Base-by-base conservation (phyloP, 805 yeast genomes). In the Kuraishia piskuri region DNA sequence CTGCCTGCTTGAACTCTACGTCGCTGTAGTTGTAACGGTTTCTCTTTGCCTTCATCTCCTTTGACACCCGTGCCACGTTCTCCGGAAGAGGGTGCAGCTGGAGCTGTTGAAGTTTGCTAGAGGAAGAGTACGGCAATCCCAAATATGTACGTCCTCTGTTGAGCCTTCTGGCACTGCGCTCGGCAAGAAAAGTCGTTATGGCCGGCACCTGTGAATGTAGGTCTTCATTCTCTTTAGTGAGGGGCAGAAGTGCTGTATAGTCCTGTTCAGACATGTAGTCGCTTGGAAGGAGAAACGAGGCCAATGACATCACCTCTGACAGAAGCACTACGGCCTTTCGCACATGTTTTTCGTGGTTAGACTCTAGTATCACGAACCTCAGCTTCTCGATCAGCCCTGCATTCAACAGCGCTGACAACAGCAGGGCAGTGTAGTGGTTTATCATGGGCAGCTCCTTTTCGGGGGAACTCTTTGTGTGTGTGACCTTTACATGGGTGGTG, bases 371-470 rank as follows among this genome's bases (percentile, higher is more conserved):
- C 62, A 54, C 58, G 62, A n/a, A 82, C 63, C 2, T 64, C 58
- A 89, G 66, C 5, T 73, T 69, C 1, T 76, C 76, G 1, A 79
- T 68, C 0, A 91, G 68, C 2, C 78, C 81, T 58, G 86, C 76
- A 21, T 76, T 69, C 37, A 86, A 63, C n/a, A 89, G 70, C 0
- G 82, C 69, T 4, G 75, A 68, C 0, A 86, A 65, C 2, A 90
- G 55, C 2, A 88, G 63, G 0, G 96, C 85, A 2, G 83, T 74
- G 60, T 80, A 84, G 58, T 91, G 96, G 46, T 82, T 81, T 0
- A 79, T 60, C 25, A 80, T 63, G 22, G 71, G 62, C 19, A 71
- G 63, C 54, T 79, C 81, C 22, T 69, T 69, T 26, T 74, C 75
- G 2, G 72, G 70, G 8, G 54, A 47, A 55, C 64, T 58, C 50